Evolutionary conservation across 192 early-diverging fungal species (phyloP), one percentile per base, ranked within the genome.

Genomic region (Kickxella alabastrina): DNA sequence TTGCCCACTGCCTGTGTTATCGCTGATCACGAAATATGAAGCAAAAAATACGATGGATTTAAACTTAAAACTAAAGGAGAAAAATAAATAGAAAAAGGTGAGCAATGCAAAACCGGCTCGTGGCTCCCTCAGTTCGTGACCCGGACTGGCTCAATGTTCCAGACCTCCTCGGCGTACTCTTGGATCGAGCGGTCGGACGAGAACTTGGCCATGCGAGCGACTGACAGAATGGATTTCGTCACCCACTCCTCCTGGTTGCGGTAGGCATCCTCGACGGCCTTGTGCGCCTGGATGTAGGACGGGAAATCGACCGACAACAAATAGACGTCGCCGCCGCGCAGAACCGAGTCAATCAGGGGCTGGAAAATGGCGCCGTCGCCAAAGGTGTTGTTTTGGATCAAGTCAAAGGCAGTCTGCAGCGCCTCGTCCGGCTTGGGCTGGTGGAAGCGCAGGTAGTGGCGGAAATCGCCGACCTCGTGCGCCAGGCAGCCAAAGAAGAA

Each of bases 141-240:
- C 10, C 67, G 73, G 38, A 56, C 54, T 3, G 82, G 85, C 70
- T 87, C 80, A 57, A 87, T 80, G 48, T 88, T 79, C 95, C 95
- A 98, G 59, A 98, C 93, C 24, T 82, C 78, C 45, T 92, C 82
- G 19, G 94, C 93, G 49, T 97, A 98, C 52, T 98, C 95, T 57
- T 85, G 69, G 76, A 97, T 90, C 17, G 95, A 69, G 54, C 88
- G 84, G 68, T 88, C 88, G 36, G 83, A 83, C 47, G 84, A 92
- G 77, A 98, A 98, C 68, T 94, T 94, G 71, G 92, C 86, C 93
- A 97, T 97, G 54, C 84, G 76, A 42, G 92, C 89, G 22, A 91
- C 88, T 26, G 89, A 92, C 42, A 83, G 77, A 55, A 98, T 96
- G 47, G 86, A 90, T 75, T 88, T 90, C 64, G 87, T 87, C 40